phyloP scores from a whole-genome alignment of 768 basidiomycete species.

The Tricholomella constricta region DNA sequence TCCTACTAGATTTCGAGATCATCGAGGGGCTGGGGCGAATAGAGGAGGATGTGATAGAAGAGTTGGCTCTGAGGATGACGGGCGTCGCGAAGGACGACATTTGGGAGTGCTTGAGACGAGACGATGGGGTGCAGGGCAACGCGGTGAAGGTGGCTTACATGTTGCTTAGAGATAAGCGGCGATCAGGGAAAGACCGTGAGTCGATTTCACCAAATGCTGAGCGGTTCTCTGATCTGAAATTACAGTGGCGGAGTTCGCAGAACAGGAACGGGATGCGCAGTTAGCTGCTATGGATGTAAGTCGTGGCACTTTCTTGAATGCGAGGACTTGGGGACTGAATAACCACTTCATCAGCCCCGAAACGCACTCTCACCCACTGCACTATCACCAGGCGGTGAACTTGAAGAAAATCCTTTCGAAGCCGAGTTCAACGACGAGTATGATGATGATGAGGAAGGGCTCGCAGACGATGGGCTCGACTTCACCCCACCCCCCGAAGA shows the following conservation, averaged over 20 bases:
- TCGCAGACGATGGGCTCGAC: slow-evolving; percentile 41
- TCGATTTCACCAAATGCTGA: slow-evolving; percentile 14
- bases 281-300: slow-evolving; percentile 80
- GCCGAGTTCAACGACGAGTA: slow-evolving; percentile 69
- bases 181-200: slow-evolving; percentile 84
- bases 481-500: slow-evolving; percentile 25
- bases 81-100: slow-evolving; percentile 83
- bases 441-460: slow-evolving; percentile 48
- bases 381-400: slow-evolving; percentile 61
- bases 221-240: background rate
- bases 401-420: slow-evolving; percentile 82
- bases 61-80: slow-evolving; percentile 69
- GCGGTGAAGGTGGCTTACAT: slow-evolving; percentile 97
- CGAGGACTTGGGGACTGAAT: background rate
- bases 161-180: slow-evolving; percentile 85
- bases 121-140: slow-evolving; percentile 87
- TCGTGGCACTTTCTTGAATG: slow-evolving; percentile 18
- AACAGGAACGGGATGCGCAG: slow-evolving; percentile 84
- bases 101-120: slow-evolving; percentile 80
- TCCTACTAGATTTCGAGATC: slow-evolving; percentile 73
- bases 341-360: slow-evolving; percentile 50
- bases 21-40: slow-evolving; percentile 93
- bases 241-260: slow-evolving; percentile 74
- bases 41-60: slow-evolving; percentile 88
- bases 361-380: slow-evolving; percentile 68